Conservation (phyloP, 805 yeast species). For the Pichia membranifaciens region DNA sequence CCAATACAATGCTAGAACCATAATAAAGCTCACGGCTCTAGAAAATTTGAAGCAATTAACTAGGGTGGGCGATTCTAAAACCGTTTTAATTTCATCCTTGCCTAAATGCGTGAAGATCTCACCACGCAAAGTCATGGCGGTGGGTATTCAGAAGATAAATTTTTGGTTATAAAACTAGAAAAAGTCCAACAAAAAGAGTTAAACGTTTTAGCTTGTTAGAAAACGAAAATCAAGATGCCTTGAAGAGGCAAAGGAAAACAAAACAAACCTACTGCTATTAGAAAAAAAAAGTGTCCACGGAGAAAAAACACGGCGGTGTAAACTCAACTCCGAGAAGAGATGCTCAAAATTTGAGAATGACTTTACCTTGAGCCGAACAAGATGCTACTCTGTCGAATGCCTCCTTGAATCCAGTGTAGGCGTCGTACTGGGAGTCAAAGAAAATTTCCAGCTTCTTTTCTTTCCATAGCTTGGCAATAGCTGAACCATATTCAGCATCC, state of each 20-base stretch:
- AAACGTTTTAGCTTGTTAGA: no score
- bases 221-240: no score
- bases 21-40: slow-evolving; percentile 20
- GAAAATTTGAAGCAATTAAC: slow-evolving; percentile 11
- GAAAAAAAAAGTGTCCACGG: slow-evolving; percentile 35
- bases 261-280: not conserved
- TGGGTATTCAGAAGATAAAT: not conserved
- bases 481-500: slow-evolving; percentile 15
- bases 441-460: slow-evolving; percentile 39
- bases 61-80: slow-evolving; percentile 3
- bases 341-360: no score
- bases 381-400: slow-evolving; percentile 46
- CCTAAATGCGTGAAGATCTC: slow-evolving; percentile 13
- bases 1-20: slow-evolving; percentile 18
- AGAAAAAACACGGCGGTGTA: slow-evolving; percentile 31
- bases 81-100: slow-evolving; percentile 1
- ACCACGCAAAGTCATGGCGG: slow-evolving; percentile 6
- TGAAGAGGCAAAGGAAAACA: not conserved
- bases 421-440: slow-evolving; percentile 49
- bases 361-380: slow-evolving; percentile 49
- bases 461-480: slow-evolving; percentile 41
- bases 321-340: no score
- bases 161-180: not conserved
- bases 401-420: slow-evolving; percentile 39
- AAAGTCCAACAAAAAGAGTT: not conserved